Evolutionary conservation across 495 filamentous ascomycete genomes (phyloP).

Genomic region (Penicillium samsonianum): DNA sequence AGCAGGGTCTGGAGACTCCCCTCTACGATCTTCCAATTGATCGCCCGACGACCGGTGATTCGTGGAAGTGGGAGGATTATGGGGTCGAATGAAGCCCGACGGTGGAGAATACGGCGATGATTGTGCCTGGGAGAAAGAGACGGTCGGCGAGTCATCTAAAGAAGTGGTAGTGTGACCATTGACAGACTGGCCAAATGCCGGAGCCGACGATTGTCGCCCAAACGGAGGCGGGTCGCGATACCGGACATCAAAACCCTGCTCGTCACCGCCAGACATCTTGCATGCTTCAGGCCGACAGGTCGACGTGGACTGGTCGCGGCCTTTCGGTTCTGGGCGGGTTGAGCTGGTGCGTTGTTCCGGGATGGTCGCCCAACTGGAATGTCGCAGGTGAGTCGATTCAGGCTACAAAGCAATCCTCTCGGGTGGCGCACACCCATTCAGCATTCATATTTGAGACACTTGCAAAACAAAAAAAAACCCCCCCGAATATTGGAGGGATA

Average conservation of each 20-base stretch:
- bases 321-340: slow-evolving; percentile 35
- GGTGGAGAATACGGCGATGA: slow-evolving; percentile 29
- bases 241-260: slow-evolving; percentile 43
- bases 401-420: slow-evolving; percentile 47
- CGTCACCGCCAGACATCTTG: slow-evolving; percentile 51
- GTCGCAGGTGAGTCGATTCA: slow-evolving; percentile 41
- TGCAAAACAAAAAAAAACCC: slow-evolving; percentile 2
- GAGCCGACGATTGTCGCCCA: slow-evolving; percentile 42
- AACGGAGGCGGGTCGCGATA: slow-evolving; percentile 37
- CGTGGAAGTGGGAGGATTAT: slow-evolving; percentile 28
- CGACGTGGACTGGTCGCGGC: slow-evolving; percentile 35
- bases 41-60: slow-evolving; percentile 20
- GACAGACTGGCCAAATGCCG: slow-evolving; percentile 31
- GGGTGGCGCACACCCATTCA: slow-evolving; percentile 44
- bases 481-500: slow-evolving; percentile 7
- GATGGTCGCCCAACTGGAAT: slow-evolving; percentile 43
- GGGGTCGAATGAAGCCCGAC: slow-evolving; percentile 25
- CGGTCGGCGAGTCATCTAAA: slow-evolving; percentile 29
- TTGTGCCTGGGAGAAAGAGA: slow-evolving; percentile 27
- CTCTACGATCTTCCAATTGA: slow-evolving; percentile 18
- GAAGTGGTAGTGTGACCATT: slow-evolving; percentile 26
- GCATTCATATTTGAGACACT: slow-evolving; percentile 41
- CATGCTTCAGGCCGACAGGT: slow-evolving; percentile 39
- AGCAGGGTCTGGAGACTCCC: slow-evolving; percentile 52
- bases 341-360: slow-evolving; percentile 50